Base-by-base conservation (phyloP, 768 basidiomycete species). In the Auriscalpium orientale region DNA sequence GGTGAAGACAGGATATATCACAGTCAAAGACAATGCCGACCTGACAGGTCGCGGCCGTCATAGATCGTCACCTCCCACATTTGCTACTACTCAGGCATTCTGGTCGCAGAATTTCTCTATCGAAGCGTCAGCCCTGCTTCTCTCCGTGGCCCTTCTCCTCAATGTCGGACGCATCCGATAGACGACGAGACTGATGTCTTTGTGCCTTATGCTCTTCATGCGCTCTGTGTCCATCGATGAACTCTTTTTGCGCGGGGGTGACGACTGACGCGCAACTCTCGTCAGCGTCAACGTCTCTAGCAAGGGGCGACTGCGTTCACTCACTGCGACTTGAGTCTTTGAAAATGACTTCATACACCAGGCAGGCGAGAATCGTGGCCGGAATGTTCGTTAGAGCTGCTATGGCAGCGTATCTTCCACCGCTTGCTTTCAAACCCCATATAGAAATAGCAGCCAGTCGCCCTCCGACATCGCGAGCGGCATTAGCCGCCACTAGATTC, bases 311-410 rank as follows among this genome's bases (percentile, higher is more conserved):
- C 3, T 43, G 40, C 4, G 28, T 48, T 20, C 8, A 51, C 47
- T 44, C n/a, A 62, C 62, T 57, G 45, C 64, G 50, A 49, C 51
- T 55, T 0, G 62, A 59, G 47, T 65, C 64, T 21, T 47, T 48
- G 48, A 65, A 52, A 38, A 65, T 11, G 33, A 64, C 40, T 45
- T 65, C 64, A 51, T 65, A 65, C 18, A 63, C 35, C 8, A 56
- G 40, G 7, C 61, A 62, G 35, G 62, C 62, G 18, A 64, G 46
- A 21, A 64, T 38, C 18, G 60, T 65, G 9, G 60, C 60, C n/a
- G 60, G 62, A 37, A 65, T 63, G 49, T 64, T 65, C 6, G 64
- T 62, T 5, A 65, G 53, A n/a, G 64, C 64, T 21, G 64, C 60
- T 43, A 65, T 65, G 34, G 64, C 64, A 28, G 64, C 64, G 51